Conservation (phyloP, 1,284 basidiomycete species). For the Cryptococcus sp. region DNA sequence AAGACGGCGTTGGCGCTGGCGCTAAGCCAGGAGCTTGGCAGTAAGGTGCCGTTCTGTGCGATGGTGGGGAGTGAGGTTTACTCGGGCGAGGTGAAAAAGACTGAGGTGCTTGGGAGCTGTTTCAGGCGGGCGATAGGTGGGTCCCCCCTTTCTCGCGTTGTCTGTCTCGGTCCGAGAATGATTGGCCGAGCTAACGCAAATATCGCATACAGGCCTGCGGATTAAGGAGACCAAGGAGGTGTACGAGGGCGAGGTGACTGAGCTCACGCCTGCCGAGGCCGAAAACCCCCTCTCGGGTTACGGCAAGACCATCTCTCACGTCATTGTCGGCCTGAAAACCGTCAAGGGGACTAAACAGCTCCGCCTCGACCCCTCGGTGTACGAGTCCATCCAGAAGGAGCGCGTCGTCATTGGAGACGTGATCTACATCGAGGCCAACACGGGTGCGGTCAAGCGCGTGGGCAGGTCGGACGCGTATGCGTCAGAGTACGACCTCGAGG, state of each 20-base stretch:
- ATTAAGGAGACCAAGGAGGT: conserved; percentile 99
- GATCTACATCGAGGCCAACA: conserved; percentile 91
- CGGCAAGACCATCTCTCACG: conserved; percentile 97
- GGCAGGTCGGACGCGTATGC: conserved; percentile 97
- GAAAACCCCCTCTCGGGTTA: conserved; percentile 96
- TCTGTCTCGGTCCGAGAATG: no score
- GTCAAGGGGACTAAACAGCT: conserved; percentile 98
- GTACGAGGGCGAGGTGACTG: conserved; percentile 97
- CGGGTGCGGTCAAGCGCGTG: conserved; percentile 96
- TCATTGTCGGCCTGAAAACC: conserved; percentile 93
- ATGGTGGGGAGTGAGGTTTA: conserved; percentile 99
- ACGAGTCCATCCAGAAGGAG: conserved; percentile 96
- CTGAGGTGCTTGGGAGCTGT: conserved; percentile 93
- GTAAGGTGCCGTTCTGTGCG: conserved; percentile 95
- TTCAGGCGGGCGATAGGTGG: conserved; percentile 93
- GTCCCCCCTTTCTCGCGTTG: no score
- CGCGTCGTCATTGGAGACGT: conserved; percentile 96
- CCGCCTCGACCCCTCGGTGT: conserved; percentile 89
- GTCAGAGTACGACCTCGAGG: conserved; percentile 96
- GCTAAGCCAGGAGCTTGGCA: conserved; percentile 87
- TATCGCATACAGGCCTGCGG: conserved; percentile 63
- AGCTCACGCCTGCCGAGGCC: conserved; percentile 89
- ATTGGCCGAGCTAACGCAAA: background rate
- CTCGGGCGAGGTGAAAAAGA: conserved; percentile 97
- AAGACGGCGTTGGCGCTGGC: conserved; percentile 88